Evolutionary conservation across 140 eudicot genomes (phyloP).

Genomic region (Stevia rebaudiana): DNA sequence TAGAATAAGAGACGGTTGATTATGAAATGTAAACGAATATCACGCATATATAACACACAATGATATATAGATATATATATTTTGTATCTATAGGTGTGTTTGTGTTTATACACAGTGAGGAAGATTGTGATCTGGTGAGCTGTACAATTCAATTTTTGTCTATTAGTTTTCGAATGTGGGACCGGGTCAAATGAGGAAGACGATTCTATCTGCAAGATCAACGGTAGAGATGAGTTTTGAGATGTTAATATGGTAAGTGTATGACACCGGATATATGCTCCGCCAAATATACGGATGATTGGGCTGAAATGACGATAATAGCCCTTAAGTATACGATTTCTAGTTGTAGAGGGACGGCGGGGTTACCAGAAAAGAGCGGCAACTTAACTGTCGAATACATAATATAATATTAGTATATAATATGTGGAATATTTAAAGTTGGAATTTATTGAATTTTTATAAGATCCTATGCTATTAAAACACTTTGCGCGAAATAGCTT

Average conservation of each 20-base stretch:
- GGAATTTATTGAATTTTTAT: no score
- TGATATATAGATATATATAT: neutral
- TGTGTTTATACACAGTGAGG: neutral
- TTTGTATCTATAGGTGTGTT: neutral
- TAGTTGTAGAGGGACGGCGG: neutral
- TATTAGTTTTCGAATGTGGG: slow-evolving; percentile 16
- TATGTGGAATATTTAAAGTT: no score
- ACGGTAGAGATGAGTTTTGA: slow-evolving; percentile 19
- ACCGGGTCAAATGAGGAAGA: slow-evolving; percentile 16
- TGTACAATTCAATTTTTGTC: slow-evolving; percentile 13
- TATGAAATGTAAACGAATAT: neutral
- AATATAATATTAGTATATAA: no score
- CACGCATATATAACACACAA: neutral
- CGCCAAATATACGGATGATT: slow-evolving; percentile 20
- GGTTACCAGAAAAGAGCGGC: neutral
- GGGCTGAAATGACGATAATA: slow-evolving; percentile 18
- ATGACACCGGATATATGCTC: slow-evolving; percentile 14
- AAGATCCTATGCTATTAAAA: no score
- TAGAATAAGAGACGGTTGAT: slow-evolving; percentile 1
- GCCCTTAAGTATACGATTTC: neutral
- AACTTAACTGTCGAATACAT: neutral
- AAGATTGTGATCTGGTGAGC: slow-evolving; percentile 28
- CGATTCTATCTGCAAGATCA: slow-evolving; percentile 13
- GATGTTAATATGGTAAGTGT: slow-evolving; percentile 25
- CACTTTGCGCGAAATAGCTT: no score